Base-by-base conservation (phyloP, 148 eudicot genomes). In the Fallopia convolvulus region DNA sequence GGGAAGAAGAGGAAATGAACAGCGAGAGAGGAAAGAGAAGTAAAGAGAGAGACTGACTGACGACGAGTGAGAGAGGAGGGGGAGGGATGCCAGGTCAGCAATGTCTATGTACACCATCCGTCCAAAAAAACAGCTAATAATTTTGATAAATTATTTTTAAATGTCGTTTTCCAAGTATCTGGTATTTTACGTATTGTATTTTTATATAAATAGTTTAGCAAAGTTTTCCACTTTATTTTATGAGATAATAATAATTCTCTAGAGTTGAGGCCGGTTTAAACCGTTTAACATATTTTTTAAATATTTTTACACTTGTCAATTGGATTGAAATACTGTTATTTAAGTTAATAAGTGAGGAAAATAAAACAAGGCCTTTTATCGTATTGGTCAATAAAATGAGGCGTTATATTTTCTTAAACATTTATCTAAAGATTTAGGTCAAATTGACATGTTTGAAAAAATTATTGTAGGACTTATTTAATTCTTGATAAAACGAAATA, bases 21-120 rank as follows among this genome's bases (percentile, higher is more conserved):
- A 36, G 72, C 42, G 72, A 68, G 72, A 68, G 68, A 61, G 68
- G 61, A 55, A 55, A 60, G 66, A 60, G 66, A 60, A 23, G 33
- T 21, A 60, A 9, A 23, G 68, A 61, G 72, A 33, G 46, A 63
- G 70, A 58, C 32, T 58, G 65, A n/a, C n/a, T n/a, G n/a, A n/a
- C n/a, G n/a, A 9, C 32, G 10, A 58, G 70, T 26, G 39, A 63
- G 18, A 63, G 70, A 63, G 68, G 13, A 63, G 70, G 66, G 13
- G 30, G 40, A 18, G 32, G 30, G 70, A 18, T 63, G 70, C 70
- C 70, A 63, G 70, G 70, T 63, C 70, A 63, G 70, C 70, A 44
- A 44, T 26, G 47, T 44, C 47, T 44, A 44, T 44, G 2, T 7
- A 60, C 66, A 60, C 66, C 66, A 60, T 60, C 66, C 66, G 66